phyloP scores from a whole-genome alignment of 805 yeast genomes.

The Maudiozyma turicensis region DNA sequence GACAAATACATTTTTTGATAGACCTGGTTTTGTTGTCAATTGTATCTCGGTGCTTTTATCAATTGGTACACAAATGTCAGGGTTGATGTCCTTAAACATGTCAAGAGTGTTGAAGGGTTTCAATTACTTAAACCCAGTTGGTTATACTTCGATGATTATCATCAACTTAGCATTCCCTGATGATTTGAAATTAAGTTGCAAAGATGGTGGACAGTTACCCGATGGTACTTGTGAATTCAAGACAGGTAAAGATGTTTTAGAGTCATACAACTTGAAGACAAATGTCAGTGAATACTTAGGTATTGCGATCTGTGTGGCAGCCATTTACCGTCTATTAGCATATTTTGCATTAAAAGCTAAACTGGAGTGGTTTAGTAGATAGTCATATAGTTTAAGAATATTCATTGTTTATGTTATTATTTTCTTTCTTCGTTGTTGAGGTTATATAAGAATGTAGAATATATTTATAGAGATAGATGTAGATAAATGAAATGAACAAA shows the following conservation, averaged over 20 bases:
- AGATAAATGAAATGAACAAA: not conserved
- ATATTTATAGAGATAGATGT: not conserved
- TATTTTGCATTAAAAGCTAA: constrained; percentile 19
- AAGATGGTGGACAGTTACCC: constrained; percentile 28
- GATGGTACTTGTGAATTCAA: constrained; percentile 37
- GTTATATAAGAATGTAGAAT: too few species aligned
- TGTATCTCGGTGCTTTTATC: constrained; percentile 56
- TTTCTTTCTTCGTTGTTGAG: too few species aligned
- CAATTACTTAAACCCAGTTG: constrained; percentile 70
- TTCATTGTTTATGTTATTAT: not conserved
- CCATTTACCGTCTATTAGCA: constrained; percentile 20
- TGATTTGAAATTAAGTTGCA: constrained; percentile 44
- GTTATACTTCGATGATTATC: constrained; percentile 54
- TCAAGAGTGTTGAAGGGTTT: constrained; percentile 56
- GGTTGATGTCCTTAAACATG: constrained; percentile 72
- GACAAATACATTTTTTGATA: constrained; percentile 61
- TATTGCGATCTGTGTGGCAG: constrained; percentile 21
- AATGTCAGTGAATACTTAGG: constrained; percentile 33
- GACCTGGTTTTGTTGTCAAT: constrained; percentile 75
- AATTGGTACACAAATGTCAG: constrained; percentile 75
- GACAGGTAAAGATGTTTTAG: constrained; percentile 48
- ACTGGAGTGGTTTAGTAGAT: constrained; percentile 19
- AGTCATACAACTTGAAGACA: constrained; percentile 37
- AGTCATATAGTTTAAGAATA: not conserved
- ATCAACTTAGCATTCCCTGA: constrained; percentile 50